Base-by-base conservation (phyloP, 768 basidiomycete species). In the Boletus fagicola region DNA sequence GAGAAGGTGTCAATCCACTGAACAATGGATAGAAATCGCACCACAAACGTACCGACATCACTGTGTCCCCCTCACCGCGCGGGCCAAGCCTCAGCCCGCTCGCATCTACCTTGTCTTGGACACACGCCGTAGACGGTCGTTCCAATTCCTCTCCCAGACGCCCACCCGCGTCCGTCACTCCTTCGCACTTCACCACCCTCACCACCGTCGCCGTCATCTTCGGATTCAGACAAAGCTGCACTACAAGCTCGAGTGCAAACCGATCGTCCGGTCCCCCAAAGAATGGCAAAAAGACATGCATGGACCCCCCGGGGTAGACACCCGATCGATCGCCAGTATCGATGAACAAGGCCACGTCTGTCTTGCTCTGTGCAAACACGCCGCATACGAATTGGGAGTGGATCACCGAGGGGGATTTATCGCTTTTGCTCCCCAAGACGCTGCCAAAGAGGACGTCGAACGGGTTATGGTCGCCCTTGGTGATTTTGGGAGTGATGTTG, bases 231-330 rank as follows among this genome's bases (percentile, higher is more conserved):
- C 91, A 95, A 30, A 97, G 75, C 71, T 95, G 94, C 15, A 88
- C 81, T 24, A 91, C 88, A 62, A 98, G 85, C 28, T 89, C 84
- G 36, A 98, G 75, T 0, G 93, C 92, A 16, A 94, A 78, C 3
- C 96, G 80, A 68, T 97, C 95, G 70, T 98, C 96, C 0, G 93
- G 89, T 0, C 96, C 96, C 26, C 96, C 96, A 69, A 93, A 90
- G 81, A 98, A 98, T 0, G 93, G 90, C 13, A 97, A 65, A 73
- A 93, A 90, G 15, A 98, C 62, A 66, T 92, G 90, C 65, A 85
- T 80, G 10, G 65, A 70, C 42, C 73, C 74, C 46, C 70, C 70
- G 28, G 51, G 4, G 22, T 45, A 60, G 43, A 61, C 57, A 0
- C 65, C 62, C 33, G 65, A 49, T 10, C 62, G 64, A 52, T 76